Conservation (phyloP, 2,329 filamentous ascomycete genomes). For the Ceratocystis variospora region DNA sequence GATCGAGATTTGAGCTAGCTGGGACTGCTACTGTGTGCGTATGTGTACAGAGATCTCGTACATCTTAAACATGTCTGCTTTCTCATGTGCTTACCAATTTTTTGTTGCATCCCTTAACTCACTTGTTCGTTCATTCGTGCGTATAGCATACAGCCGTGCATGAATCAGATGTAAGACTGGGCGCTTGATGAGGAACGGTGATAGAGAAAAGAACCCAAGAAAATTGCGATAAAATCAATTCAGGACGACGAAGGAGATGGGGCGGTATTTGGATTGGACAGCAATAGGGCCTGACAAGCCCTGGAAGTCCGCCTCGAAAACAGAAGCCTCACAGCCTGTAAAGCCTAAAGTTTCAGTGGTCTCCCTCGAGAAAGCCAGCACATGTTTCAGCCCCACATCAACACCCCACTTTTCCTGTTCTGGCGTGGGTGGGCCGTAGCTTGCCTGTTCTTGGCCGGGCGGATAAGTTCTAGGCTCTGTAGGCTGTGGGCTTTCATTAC, state of each 20-base stretch:
- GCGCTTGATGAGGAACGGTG: background rate
- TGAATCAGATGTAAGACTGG: background rate
- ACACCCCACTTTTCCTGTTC: background rate
- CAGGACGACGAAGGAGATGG: background rate
- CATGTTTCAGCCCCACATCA: background rate
- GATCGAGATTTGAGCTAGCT: background rate
- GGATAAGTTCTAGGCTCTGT: background rate
- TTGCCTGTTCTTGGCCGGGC: background rate
- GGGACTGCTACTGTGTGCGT: background rate
- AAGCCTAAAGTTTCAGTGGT: background rate
- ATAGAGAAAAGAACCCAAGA: background rate
- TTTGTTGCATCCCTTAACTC: background rate
- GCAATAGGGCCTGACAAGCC: background rate
- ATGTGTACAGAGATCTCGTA: constrained; percentile 1
- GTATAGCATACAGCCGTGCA: background rate
- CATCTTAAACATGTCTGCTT: background rate
- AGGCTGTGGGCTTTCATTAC: background rate
- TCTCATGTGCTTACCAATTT: too few relatives aligned
- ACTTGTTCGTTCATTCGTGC: background rate
- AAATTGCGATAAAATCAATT: background rate
- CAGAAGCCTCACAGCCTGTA: background rate
- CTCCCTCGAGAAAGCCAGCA: background rate
- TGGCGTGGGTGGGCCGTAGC: background rate
- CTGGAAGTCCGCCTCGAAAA: background rate
- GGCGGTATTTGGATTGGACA: background rate